Evolutionary conservation across 495 filamentous ascomycete genomes (phyloP).

Genomic region (Tetracladium setigerum): DNA sequence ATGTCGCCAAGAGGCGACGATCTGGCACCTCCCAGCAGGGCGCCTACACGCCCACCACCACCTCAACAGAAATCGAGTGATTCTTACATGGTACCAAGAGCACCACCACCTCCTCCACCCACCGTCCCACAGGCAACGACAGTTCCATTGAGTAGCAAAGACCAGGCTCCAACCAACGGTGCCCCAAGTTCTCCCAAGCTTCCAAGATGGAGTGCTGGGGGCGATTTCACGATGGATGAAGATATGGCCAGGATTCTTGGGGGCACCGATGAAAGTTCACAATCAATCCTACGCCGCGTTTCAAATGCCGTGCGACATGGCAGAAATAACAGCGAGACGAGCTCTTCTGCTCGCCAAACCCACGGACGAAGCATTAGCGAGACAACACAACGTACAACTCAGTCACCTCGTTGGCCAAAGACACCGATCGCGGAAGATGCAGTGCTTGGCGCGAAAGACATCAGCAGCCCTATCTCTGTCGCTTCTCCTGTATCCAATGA

Average conservation of each 20-base stretch:
- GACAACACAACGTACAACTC: conserved; percentile 41
- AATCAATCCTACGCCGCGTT: conserved; percentile 75
- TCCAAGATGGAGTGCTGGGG: conserved; percentile 63
- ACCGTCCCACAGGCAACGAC: conserved; percentile 34
- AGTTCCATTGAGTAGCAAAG: conserved; percentile 45
- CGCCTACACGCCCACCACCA: conserved; percentile 15
- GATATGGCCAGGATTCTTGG: conserved; percentile 78
- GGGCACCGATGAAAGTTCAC: conserved; percentile 56
- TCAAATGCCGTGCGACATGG: conserved; percentile 91
- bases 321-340: conserved; percentile 72
- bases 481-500: conserved; percentile 58
- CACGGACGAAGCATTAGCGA: conserved; percentile 50
- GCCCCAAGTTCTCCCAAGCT: conserved; percentile 56
- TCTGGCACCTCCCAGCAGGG: conserved; percentile 14
- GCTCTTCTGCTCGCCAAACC: conserved; percentile 21
- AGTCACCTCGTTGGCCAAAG: conserved; percentile 59
- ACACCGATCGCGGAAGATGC: conserved; percentile 65
- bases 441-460: conserved; percentile 44
- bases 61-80: conserved; percentile 42
- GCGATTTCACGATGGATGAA: conserved; percentile 84
- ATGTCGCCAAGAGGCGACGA: conserved; percentile 12
- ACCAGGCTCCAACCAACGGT: conserved; percentile 6
- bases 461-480: conserved; percentile 64
- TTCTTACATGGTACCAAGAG: conserved; percentile 55
- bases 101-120: conserved; percentile 50